phyloP scores from a whole-genome alignment of 2,329 filamentous ascomycete genomes.

The Thielaviopsis musarum region DNA sequence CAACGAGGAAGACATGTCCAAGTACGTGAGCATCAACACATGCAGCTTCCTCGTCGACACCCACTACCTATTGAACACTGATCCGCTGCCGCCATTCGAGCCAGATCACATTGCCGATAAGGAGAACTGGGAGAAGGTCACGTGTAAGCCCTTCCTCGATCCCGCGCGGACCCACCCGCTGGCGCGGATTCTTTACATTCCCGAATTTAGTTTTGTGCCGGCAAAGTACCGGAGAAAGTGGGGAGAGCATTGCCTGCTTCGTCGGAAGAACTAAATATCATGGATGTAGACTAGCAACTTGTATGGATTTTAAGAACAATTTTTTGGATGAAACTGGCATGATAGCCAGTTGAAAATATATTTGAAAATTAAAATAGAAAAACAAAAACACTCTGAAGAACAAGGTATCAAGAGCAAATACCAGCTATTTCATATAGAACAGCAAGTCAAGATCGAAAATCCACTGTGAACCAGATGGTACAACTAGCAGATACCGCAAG shows the following conservation, averaged over 20 bases:
- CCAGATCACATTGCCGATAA: constrained; percentile 63
- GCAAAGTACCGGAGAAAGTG: constrained; percentile 55
- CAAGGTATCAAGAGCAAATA: no score
- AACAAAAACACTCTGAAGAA: no score
- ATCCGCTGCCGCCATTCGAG: constrained; percentile 31
- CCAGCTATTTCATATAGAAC: no score
- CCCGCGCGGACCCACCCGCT: constrained; percentile 54
- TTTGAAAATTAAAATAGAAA: no score
- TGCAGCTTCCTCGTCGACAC: constrained; percentile 85
- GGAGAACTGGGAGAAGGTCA: constrained; percentile 60
- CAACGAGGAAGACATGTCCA: constrained; percentile 71
- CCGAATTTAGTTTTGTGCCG: constrained; percentile 53
- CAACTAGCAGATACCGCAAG: no score
- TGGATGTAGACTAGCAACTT: background rate
- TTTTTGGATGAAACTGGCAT: no score
- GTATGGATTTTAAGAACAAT: no score
- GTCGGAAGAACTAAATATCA: constrained; percentile 27
- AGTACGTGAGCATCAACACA: constrained; percentile 62
- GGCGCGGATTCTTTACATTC: constrained; percentile 68
- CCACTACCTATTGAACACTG: constrained; percentile 45
- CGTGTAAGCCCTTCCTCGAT: constrained; percentile 70
- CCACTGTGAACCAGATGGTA: no score
- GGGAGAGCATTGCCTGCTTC: constrained; percentile 76
- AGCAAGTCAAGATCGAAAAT: no score
- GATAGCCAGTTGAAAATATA: no score